These are phyloP conservation scores for Fraxinus platypoda DNA, from an alignment of 305 asterid species.

Conservation along the genomic window DNA sequence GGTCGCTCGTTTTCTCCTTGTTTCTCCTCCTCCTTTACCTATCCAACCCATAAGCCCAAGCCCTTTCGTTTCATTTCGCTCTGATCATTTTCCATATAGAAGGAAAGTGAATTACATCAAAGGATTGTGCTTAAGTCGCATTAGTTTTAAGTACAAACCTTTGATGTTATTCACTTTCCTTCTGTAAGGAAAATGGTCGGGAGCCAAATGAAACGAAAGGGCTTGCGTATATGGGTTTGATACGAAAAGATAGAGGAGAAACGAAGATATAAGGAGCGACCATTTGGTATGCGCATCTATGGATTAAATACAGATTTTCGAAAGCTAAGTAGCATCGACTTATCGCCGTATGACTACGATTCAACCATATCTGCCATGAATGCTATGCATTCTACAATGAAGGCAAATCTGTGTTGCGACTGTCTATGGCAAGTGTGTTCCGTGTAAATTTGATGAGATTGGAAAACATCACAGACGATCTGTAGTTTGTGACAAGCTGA, in stretches of 20 bases:
- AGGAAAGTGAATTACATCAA: not conserved
- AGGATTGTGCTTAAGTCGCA: not conserved
- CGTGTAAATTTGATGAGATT: not conserved
- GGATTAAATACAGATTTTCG: not conserved
- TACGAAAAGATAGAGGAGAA: not conserved
- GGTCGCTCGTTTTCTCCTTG: not conserved
- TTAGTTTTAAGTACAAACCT: not conserved
- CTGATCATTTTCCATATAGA: not conserved
- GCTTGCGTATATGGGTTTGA: not conserved
- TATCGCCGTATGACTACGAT: no score
- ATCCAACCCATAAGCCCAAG: not conserved
- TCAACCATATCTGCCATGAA: slow-evolving; percentile 59
- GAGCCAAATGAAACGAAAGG: not conserved
- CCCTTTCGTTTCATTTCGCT: not conserved
- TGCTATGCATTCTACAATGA: slow-evolving; percentile 61
- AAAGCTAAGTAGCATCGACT: not conserved
- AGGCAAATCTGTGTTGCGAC: slow-evolving; percentile 46
- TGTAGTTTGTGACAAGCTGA: slow-evolving; percentile 5
- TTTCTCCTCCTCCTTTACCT: not conserved
- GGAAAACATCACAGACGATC: not conserved
- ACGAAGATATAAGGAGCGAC: not conserved
- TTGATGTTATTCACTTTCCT: not conserved
- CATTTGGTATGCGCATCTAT: not conserved
- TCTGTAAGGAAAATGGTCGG: not conserved
- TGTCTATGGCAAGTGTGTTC: slow-evolving; percentile 76